Conservation (phyloP, 2,329 filamentous ascomycete genomes). For the Ambrosiella beaveri region DNA sequence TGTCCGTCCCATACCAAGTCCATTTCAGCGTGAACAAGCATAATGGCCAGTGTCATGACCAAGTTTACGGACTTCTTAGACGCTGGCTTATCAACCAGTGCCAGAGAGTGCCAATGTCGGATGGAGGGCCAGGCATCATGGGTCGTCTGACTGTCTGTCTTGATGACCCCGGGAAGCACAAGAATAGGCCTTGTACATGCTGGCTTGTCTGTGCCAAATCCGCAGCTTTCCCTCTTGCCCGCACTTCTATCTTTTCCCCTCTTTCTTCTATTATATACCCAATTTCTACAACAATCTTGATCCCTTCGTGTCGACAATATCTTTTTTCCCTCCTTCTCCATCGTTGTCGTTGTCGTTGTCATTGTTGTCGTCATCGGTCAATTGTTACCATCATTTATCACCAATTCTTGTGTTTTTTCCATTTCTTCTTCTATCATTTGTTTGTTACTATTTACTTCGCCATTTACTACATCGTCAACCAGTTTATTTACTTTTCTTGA, state of each 20-base stretch:
- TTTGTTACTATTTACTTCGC: background rate
- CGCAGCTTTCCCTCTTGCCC: background rate
- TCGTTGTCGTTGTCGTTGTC: background rate
- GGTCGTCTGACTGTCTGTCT: no score
- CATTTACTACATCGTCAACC: background rate
- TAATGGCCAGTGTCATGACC: no score
- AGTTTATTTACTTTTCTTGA: slow-evolving; percentile 7
- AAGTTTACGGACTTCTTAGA: no score
- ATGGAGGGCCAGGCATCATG: no score
- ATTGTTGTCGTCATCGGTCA: no score
- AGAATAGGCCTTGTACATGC: no score
- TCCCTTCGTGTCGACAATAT: background rate
- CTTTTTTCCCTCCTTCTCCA: background rate
- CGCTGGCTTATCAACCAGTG: no score
- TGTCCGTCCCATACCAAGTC: no score
- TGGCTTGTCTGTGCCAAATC: no score
- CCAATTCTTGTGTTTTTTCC: background rate
- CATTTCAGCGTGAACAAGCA: background rate
- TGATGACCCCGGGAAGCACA: no score
- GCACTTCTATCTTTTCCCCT: background rate
- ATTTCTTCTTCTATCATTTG: background rate
- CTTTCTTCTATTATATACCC: background rate
- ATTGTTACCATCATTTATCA: no score
- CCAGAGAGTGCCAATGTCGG: no score
- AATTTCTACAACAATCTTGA: background rate